A percentile compares a stretch with the other conserved stretches of the same genome.
Evolutionary conservation across 257 asterid species (phyloP).

Genomic region (Solanum sitiens): DNA sequence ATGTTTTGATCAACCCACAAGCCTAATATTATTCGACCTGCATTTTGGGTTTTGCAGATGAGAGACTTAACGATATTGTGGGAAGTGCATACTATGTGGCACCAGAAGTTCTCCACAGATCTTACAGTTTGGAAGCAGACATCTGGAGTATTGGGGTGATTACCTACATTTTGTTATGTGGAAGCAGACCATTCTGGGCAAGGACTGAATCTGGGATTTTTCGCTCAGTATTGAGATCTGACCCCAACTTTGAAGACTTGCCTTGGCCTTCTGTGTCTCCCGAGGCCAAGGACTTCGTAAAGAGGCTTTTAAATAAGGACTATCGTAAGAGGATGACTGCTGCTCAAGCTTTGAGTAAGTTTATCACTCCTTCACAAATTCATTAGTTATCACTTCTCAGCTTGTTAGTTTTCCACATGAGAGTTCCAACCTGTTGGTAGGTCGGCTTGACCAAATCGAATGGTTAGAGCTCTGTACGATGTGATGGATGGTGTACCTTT

Average conservation of each 20-base stretch:
- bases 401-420: neutral
- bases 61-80: conserved; percentile 91
- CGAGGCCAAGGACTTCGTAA: conserved; percentile 83
- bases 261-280: conserved; percentile 94
- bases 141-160: conserved; percentile 98
- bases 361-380: neutral
- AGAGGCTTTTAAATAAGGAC: conserved; percentile 84
- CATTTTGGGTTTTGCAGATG: conserved; percentile 39
- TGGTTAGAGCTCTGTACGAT: neutral
- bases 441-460: neutral
- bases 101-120: conserved; percentile 95
- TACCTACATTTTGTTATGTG: conserved; percentile 80
- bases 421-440: neutral
- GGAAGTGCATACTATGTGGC: conserved; percentile 99
- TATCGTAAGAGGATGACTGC: conserved; percentile 96
- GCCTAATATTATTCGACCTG: neutral
- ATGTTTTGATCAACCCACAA: neutral
- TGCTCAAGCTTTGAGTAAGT: conserved; percentile 98
- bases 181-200: conserved; percentile 99
- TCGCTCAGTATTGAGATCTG: conserved; percentile 90
- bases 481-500: neutral
- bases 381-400: neutral
- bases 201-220: conserved; percentile 95
- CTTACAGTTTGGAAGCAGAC: conserved; percentile 92
- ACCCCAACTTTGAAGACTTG: conserved; percentile 80